Evolutionary conservation across 257 asterid species (phyloP), one percentile per base, ranked within the genome.

Genomic region (Leptodermis oblonga): DNA sequence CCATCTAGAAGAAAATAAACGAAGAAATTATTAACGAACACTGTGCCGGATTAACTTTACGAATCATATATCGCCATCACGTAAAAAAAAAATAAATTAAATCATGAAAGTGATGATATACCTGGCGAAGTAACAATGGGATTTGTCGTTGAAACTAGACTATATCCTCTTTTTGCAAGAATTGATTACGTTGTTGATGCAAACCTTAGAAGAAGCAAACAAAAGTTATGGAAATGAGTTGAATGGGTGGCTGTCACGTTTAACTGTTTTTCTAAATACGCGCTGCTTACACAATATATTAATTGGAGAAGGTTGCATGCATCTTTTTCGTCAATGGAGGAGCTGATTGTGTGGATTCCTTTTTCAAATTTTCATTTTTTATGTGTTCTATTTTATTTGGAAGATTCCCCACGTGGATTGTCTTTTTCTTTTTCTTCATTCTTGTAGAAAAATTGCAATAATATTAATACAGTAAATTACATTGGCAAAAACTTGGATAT

Each of bases 221-320:
- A 7, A 56, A 26, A 51, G 28, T 51, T 5, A 28, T 59, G 14
- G 43, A 10, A 59, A 31, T 31, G 30, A 1, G 37, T 30, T 62
- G 65, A 68, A 67, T 30, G 75, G 39, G 74, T 82, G 62, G 76
- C 78, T 69, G 71, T 67, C 75, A 81, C 72, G 69, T 72, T 61
- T 71, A 82, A 78, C 79, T 18, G 78, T 20, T 31, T 69, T 82
- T 78, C 72, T 72, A 71, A 79, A 74, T 70, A 33, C 46, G 64
- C 78, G 70, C 79, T 30, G 49, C 43, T 70, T 71, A 65, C 26
- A 25, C 62, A 67, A 65, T 70, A 22, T 52, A 17, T 15, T 15
- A 37, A 54, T 5, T 60, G 65, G 45, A 60, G 45, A 34, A 33
- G 33, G 9, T 56, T 55, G 0, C 54, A 9, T 48, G 37, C 31